Percentiles rank a stretch among this genome's conserved stretches.
Conservation (phyloP, 202 grass and related monocot species). For the Alloteropsis angusta region DNA sequence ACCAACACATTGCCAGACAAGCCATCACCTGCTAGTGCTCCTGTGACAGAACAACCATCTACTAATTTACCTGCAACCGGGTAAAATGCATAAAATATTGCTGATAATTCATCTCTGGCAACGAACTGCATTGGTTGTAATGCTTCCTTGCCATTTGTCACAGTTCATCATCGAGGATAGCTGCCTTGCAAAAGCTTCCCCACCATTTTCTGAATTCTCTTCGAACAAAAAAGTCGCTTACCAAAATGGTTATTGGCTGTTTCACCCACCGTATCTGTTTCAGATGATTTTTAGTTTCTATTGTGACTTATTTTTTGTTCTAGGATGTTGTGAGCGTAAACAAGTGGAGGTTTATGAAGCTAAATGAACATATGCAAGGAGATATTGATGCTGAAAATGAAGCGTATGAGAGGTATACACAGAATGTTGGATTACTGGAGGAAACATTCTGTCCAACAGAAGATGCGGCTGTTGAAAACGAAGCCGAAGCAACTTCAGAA, state of each 20-base stretch:
- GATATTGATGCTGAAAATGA: slow-evolving; percentile 82
- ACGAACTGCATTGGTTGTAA: slow-evolving; percentile 5
- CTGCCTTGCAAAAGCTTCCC: slow-evolving; percentile 60
- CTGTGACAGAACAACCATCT: slow-evolving; percentile 56
- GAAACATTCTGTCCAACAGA: slow-evolving; percentile 52
- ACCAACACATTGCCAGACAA: slow-evolving; percentile 81
- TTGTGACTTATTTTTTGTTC: background rate
- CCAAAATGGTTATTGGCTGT: slow-evolving; percentile 53
- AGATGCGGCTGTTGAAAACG: slow-evolving; percentile 25
- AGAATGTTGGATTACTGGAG: slow-evolving; percentile 62
- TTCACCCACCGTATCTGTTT: background rate
- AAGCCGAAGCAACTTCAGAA: slow-evolving; percentile 26
- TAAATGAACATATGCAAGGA: slow-evolving; percentile 78
- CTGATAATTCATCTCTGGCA: background rate
- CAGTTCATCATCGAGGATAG: slow-evolving; percentile 56
- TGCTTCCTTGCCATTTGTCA: slow-evolving; percentile 1
- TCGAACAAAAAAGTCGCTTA: slow-evolving; percentile 55
- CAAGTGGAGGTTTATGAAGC: slow-evolving; percentile 81
- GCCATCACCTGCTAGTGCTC: slow-evolving; percentile 27
- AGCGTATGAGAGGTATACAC: slow-evolving; percentile 71
- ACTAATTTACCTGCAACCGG: slow-evolving; percentile 37
- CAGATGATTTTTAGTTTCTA: background rate
- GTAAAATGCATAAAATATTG: slow-evolving; percentile 36
- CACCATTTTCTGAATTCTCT: slow-evolving; percentile 66
- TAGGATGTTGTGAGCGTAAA: slow-evolving; percentile 63